Evolutionary conservation across 306 rosid species (phyloP).

Genomic region (Potentilla sterilis): DNA sequence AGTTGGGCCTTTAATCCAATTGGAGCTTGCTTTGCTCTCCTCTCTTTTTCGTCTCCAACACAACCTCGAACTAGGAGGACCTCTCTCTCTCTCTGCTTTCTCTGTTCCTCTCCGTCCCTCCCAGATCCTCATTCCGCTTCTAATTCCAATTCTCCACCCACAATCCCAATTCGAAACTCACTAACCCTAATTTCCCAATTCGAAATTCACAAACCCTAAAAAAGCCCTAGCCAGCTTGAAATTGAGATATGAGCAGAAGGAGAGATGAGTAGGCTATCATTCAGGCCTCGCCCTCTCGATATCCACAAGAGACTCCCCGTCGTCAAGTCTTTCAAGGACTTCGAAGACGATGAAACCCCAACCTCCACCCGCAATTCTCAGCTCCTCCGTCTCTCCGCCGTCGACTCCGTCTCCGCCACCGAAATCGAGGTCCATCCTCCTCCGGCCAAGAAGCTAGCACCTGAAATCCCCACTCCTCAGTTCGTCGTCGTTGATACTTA

Average conservation of each 20-base stretch:
- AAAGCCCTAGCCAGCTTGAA: too few species aligned
- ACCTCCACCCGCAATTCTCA: slow-evolving; percentile 50
- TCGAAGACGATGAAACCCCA: slow-evolving; percentile 58
- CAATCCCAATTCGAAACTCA: too few species aligned
- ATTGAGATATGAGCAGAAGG: slow-evolving; percentile 10
- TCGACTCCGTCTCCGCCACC: neutral
- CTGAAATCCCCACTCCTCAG: slow-evolving; percentile 92
- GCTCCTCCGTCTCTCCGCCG: slow-evolving; percentile 34
- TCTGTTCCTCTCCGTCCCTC: too few species aligned
- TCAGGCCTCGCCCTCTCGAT: slow-evolving; percentile 61
- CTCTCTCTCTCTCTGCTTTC: too few species aligned
- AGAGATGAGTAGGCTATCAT: slow-evolving; percentile 55
- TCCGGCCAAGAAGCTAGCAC: slow-evolving; percentile 47
- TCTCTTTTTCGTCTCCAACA: too few species aligned
- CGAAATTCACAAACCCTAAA: neutral
- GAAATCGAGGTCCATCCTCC: slow-evolving; percentile 24
- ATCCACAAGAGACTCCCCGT: slow-evolving; percentile 61
- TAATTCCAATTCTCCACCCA: too few species aligned
- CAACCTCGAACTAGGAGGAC: too few species aligned
- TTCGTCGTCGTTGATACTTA: slow-evolving; percentile 84
- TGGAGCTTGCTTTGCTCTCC: too few species aligned
- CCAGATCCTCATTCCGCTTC: too few species aligned
- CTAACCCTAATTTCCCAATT: neutral
- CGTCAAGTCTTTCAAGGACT: slow-evolving; percentile 52
- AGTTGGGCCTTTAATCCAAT: too few species aligned